Percentiles rank a stretch among this genome's conserved stretches.
These are phyloP conservation scores for Penicillium digitatum DNA, from an alignment of 2,329 filamentous ascomycete genomes.

Conservation along the genomic window DNA sequence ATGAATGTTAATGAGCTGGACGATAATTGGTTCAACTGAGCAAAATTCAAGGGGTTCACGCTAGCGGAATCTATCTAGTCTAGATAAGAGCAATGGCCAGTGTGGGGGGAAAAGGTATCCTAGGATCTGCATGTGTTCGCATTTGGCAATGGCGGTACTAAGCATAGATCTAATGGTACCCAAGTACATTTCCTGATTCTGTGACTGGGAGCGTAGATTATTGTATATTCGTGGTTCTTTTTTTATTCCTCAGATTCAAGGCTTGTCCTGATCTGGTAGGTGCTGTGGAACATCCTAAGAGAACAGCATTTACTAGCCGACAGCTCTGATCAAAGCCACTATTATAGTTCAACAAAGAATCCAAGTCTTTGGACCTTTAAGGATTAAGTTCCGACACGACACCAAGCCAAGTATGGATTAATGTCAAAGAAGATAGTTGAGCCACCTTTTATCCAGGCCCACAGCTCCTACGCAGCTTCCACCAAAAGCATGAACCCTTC, in stretches of 20 bases:
- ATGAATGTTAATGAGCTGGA: conserved; percentile 42
- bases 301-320: neutral
- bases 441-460: neutral
- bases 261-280: neutral
- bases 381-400: neutral
- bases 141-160: conserved; percentile 11
- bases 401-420: neutral
- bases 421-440: neutral
- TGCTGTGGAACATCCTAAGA: neutral
- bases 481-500: neutral
- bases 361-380: neutral
- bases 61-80: neutral
- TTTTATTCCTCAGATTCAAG: neutral
- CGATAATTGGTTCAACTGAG: conserved; percentile 40
- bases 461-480: neutral
- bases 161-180: neutral
- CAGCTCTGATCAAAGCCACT: neutral
- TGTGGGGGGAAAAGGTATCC: neutral
- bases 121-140: conserved; percentile 12
- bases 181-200: neutral
- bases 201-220: neutral
- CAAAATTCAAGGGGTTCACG: neutral
- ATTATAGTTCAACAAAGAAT: neutral
- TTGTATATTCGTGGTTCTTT: neutral
- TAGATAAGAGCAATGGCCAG: neutral